phyloP scores from a whole-genome alignment of 495 filamentous ascomycete species.

The Penicillium subrubescens region DNA sequence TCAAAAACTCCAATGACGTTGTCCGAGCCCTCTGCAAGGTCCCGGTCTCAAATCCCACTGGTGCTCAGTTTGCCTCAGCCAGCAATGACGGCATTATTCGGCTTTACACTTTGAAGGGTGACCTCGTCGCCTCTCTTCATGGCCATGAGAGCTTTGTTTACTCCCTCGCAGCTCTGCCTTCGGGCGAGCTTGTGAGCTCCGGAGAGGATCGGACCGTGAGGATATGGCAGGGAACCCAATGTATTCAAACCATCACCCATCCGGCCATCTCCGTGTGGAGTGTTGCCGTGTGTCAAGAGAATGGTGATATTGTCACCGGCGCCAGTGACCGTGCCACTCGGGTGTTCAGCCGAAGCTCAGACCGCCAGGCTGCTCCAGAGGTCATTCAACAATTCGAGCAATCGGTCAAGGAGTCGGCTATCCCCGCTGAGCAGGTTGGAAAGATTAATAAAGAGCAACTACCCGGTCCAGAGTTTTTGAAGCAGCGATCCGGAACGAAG shows the following conservation, averaged over 20 bases:
- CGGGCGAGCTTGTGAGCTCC: constrained; percentile 85
- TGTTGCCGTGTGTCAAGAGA: constrained; percentile 77
- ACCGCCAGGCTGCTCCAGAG: constrained; percentile 67
- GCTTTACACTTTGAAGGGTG: constrained; percentile 77
- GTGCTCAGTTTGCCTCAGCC: constrained; percentile 84
- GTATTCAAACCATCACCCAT: constrained; percentile 94
- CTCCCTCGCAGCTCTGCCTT: constrained; percentile 72
- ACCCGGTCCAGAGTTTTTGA: constrained; percentile 81
- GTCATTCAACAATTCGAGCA: constrained; percentile 71
- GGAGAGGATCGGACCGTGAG: constrained; percentile 91
- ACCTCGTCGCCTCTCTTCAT: constrained; percentile 69
- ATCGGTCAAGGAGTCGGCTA: constrained; percentile 77
- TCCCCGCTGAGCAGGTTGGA: constrained; percentile 79
- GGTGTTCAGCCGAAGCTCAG: constrained; percentile 74
- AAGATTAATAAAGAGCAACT: constrained; percentile 88
- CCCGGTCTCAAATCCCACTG: constrained; percentile 73
- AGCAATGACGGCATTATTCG: constrained; percentile 86
- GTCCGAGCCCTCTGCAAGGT: constrained; percentile 85
- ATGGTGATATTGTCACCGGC: constrained; percentile 88
- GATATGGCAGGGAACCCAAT: constrained; percentile 80
- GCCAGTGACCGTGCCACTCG: constrained; percentile 87
- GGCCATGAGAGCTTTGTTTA: constrained; percentile 98
- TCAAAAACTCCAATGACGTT: constrained; percentile 75
- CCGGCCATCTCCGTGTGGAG: constrained; percentile 97
- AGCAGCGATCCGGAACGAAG: constrained; percentile 78